Evolutionary conservation across 805 yeast species (phyloP).

Genomic region (Danielozyma ontarioensis): DNA sequence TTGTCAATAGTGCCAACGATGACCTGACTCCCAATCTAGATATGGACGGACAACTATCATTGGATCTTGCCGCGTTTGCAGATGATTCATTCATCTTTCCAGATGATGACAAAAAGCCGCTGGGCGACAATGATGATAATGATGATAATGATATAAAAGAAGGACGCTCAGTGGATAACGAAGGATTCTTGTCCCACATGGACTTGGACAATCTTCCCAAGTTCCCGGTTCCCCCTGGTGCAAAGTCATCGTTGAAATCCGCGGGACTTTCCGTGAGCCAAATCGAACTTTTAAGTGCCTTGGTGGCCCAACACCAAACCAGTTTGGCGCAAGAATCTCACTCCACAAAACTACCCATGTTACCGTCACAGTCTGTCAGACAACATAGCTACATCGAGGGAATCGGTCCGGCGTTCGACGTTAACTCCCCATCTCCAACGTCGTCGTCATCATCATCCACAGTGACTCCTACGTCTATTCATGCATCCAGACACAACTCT

Average conservation of each 20-base stretch:
- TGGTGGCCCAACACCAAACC: slow-evolving; percentile 64
- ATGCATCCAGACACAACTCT: background rate
- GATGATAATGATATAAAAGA: slow-evolving; percentile 2
- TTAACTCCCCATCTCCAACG: background rate
- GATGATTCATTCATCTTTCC: slow-evolving; percentile 78
- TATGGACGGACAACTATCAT: slow-evolving; percentile 35
- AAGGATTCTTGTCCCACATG: slow-evolving; percentile 10
- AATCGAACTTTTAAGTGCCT: slow-evolving; percentile 66
- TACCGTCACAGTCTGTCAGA: slow-evolving; percentile 7
- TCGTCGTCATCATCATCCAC: slow-evolving; percentile 1
- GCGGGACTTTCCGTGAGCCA: slow-evolving; percentile 68
- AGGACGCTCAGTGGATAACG: background rate
- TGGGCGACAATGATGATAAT: slow-evolving; percentile 1
- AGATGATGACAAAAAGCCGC: slow-evolving; percentile 58
- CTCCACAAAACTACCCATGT: background rate
- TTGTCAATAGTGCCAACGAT: slow-evolving; percentile 42
- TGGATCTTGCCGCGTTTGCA: slow-evolving; percentile 76
- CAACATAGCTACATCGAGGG: slow-evolving; percentile 9
- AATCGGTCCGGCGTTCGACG: slow-evolving; percentile 1
- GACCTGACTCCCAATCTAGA: slow-evolving; percentile 38
- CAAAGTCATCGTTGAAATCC: slow-evolving; percentile 53
- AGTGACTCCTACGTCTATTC: background rate
- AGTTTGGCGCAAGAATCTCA: slow-evolving; percentile 11
- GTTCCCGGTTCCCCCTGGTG: slow-evolving; percentile 70
- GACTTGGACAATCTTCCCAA: slow-evolving; percentile 47